Conservation (phyloP, 2,329 filamentous ascomycete species). For the Diplodia sapinea region DNA sequence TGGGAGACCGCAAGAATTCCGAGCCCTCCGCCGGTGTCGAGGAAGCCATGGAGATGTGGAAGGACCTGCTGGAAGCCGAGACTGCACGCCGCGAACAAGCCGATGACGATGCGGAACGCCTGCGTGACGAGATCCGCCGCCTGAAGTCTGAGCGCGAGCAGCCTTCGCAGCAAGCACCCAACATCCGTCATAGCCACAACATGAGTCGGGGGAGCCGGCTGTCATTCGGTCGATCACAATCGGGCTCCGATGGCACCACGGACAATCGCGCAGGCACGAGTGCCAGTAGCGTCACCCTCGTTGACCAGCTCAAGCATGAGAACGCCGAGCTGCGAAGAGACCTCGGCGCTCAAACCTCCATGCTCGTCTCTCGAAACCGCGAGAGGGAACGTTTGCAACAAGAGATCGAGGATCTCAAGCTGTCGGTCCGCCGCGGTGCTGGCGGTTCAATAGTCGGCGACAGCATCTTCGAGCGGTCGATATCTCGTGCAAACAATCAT, state of each 20-base stretch:
- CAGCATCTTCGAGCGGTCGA: constrained; percentile 92
- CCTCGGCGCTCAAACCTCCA: constrained; percentile 93
- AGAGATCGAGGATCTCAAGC: constrained; percentile 95
- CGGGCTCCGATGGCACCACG: constrained; percentile 47
- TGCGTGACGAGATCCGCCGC: constrained; percentile 83
- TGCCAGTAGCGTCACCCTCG: constrained; percentile 66
- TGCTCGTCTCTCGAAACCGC: constrained; percentile 93
- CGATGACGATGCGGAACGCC: constrained; percentile 83
- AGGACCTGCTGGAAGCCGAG: constrained; percentile 91
- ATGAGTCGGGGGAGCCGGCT: constrained; percentile 46
- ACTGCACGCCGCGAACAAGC: constrained; percentile 85
- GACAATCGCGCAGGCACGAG: constrained; percentile 59
- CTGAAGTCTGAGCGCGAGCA: constrained; percentile 57
- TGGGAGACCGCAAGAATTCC: constrained; percentile 55
- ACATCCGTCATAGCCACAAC: constrained; percentile 44
- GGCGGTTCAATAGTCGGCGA: constrained; percentile 71
- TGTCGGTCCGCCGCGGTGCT: constrained; percentile 77
- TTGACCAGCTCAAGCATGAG: constrained; percentile 89
- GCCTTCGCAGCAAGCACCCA: constrained; percentile 43
- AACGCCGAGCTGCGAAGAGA: constrained; percentile 91
- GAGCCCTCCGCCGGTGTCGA: constrained; percentile 47
- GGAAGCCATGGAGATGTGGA: constrained; percentile 76
- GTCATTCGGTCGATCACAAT: constrained; percentile 47
- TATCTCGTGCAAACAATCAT: constrained; percentile 74
- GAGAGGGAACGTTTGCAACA: constrained; percentile 95